phyloP scores from a whole-genome alignment of 345 rosid genomes.

The Cardiospermum halicacabum region DNA sequence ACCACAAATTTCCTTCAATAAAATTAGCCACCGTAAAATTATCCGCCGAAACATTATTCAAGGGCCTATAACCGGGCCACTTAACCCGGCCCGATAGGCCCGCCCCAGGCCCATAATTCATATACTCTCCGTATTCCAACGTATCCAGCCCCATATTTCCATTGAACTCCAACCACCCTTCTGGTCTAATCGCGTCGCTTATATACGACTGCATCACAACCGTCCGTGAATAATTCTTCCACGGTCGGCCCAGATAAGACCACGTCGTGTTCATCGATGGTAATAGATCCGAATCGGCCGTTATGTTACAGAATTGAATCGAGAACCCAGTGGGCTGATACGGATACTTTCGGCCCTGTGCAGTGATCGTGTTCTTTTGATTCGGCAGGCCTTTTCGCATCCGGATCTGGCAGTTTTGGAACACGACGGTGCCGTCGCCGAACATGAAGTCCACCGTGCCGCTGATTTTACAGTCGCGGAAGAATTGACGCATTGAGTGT shows the following conservation, averaged over 20 bases:
- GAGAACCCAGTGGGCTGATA: slow-evolving; percentile 72
- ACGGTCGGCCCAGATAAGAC: slow-evolving; percentile 84
- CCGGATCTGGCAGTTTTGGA: slow-evolving; percentile 69
- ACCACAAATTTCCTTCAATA: slow-evolving; percentile 63
- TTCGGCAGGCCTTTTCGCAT: slow-evolving; percentile 56
- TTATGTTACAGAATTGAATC: slow-evolving; percentile 73
- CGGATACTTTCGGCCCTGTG: slow-evolving; percentile 75
- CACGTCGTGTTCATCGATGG: slow-evolving; percentile 35
- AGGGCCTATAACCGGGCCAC: slow-evolving; percentile 70
- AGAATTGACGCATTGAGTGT: slow-evolving; percentile 89
- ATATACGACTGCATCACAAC: slow-evolving; percentile 69
- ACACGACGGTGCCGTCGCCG: slow-evolving; percentile 66
- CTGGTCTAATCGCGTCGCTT: slow-evolving; percentile 41
- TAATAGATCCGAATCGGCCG: slow-evolving; percentile 56
- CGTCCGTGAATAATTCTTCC: slow-evolving; percentile 79
- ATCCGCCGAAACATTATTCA: slow-evolving; percentile 35
- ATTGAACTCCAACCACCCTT: slow-evolving; percentile 87
- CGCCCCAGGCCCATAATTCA: slow-evolving; percentile 64
- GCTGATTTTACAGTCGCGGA: slow-evolving; percentile 66
- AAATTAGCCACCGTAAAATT: slow-evolving; percentile 70
- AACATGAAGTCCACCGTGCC: slow-evolving; percentile 90
- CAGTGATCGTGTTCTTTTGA: slow-evolving; percentile 78
- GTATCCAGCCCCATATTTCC: slow-evolving; percentile 50
- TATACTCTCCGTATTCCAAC: slow-evolving; percentile 63
- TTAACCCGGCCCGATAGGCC: slow-evolving; percentile 43